These are phyloP conservation scores for Starmera pachycereana DNA, from an alignment of 805 yeast genomes.

Conservation along the genomic window DNA sequence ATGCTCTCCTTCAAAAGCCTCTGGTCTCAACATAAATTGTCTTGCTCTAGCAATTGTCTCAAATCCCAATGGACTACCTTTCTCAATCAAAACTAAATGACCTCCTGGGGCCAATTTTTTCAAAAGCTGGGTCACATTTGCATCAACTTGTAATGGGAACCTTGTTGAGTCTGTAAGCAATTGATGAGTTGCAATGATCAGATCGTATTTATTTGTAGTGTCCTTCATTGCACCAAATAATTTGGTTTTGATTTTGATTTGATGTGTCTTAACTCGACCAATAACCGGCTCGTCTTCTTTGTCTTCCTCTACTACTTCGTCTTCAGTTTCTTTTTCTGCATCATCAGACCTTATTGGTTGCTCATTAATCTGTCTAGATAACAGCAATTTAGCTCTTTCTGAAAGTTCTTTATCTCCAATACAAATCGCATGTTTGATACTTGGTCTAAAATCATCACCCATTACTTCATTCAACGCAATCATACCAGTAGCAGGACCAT, in stretches of 20 bases:
- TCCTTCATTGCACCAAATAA: constrained; percentile 43
- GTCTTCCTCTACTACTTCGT: constrained; percentile 6
- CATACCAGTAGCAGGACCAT: constrained; percentile 90
- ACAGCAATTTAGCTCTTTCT: constrained; percentile 63
- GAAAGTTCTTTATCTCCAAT: constrained; percentile 68
- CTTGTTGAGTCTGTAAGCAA: constrained; percentile 46
- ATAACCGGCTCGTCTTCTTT: constrained; percentile 10
- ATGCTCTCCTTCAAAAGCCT: constrained; percentile 39
- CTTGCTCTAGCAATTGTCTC: constrained; percentile 86
- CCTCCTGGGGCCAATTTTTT: constrained; percentile 68
- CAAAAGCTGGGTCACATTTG: constrained; percentile 47
- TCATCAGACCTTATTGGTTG: constrained; percentile 1
- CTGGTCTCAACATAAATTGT: constrained; percentile 85
- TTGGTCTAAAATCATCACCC: constrained; percentile 54
- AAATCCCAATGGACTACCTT: constrained; percentile 86
- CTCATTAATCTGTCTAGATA: constrained; percentile 60
- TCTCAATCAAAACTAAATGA: constrained; percentile 65
- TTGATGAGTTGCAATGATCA: constrained; percentile 78
- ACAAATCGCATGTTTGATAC: constrained; percentile 59
- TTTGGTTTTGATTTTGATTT: constrained; percentile 43
- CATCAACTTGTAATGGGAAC: constrained; percentile 70
- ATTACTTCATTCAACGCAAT: constrained; percentile 77
- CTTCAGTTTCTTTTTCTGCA: constrained; percentile 1
- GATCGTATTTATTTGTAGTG: constrained; percentile 47
- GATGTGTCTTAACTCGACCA: constrained; percentile 47